Conservation (phyloP, 164 flowering plant genomes). For the Aristolochia contorta region DNA sequence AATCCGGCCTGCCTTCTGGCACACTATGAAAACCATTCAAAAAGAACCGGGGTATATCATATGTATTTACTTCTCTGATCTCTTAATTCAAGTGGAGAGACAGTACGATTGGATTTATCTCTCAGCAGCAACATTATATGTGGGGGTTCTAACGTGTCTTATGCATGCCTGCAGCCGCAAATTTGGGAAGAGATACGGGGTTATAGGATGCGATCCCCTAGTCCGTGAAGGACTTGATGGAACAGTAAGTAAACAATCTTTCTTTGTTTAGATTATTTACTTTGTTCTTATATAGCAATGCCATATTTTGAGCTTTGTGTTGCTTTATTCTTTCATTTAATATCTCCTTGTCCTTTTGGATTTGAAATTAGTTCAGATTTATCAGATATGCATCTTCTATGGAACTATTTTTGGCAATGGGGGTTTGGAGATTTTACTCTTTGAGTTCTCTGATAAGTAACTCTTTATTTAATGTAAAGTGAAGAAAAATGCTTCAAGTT, state of each 20-base stretch:
- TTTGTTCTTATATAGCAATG: background rate
- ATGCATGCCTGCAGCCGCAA: constrained; percentile 30
- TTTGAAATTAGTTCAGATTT: no score
- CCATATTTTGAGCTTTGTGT: no score
- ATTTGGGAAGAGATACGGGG: constrained; percentile 53
- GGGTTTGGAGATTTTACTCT: no score
- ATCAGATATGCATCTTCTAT: no score
- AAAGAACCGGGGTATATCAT: constrained; percentile 45
- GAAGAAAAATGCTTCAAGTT: no score
- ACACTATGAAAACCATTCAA: constrained; percentile 36
- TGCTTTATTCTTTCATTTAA: no score
- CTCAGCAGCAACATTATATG: no score
- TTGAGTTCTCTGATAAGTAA: no score
- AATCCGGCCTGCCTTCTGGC: constrained; percentile 86
- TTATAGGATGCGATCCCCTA: constrained; percentile 76
- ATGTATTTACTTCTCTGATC: background rate
- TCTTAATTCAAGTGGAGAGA: background rate
- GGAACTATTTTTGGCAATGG: no score
- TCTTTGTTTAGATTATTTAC: background rate
- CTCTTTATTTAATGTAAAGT: no score
- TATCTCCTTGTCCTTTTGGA: no score
- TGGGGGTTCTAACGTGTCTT: constrained; percentile 4
- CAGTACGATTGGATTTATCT: background rate
- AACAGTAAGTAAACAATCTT: constrained; percentile 43
- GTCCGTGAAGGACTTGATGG: constrained; percentile 56